phyloP scores from a whole-genome alignment of 2,329 filamentous ascomycete genomes.

The Blastomyces gilchristii region DNA sequence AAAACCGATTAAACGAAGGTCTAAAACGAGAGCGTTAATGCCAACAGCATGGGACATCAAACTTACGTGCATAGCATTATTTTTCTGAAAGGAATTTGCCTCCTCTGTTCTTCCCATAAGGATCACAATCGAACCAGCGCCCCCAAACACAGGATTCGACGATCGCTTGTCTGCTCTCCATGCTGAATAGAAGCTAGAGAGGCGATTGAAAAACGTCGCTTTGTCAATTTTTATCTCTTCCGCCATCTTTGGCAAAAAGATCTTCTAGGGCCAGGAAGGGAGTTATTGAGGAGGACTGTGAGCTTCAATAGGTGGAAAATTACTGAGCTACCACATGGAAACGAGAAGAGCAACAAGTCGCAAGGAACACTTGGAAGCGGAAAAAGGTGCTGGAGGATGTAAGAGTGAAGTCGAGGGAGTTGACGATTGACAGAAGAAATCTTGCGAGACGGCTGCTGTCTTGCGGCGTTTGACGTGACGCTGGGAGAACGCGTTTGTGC shows the following conservation, averaged over 20 bases:
- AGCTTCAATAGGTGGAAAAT: background rate
- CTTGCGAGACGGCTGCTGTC: background rate
- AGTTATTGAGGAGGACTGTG: background rate
- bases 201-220: slow-evolving; percentile 84
- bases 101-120: slow-evolving; percentile 95
- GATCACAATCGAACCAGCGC: slow-evolving; percentile 75
- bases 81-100: slow-evolving; percentile 79
- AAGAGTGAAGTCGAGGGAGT: background rate
- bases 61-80: slow-evolving; percentile 87
- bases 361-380: background rate
- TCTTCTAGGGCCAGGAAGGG: background rate
- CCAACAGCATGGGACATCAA: slow-evolving; percentile 7
- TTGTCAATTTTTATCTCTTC: slow-evolving; percentile 93
- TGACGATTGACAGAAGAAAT: background rate
- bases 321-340: background rate
- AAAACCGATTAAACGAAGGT: slow-evolving; percentile 14
- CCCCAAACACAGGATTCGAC: slow-evolving; percentile 73
- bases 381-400: background rate
- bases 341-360: background rate
- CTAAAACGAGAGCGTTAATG: background rate
- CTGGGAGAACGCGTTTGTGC: background rate
- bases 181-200: slow-evolving; percentile 73
- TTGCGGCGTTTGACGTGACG: background rate
- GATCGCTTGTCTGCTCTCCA: slow-evolving; percentile 96
- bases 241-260: slow-evolving; percentile 40